A percentile compares a stretch with the other conserved stretches of the same genome.
These are phyloP conservation scores for Tylopilus sp. DNA, from an alignment of 768 basidiomycete species.

Conservation along the genomic window DNA sequence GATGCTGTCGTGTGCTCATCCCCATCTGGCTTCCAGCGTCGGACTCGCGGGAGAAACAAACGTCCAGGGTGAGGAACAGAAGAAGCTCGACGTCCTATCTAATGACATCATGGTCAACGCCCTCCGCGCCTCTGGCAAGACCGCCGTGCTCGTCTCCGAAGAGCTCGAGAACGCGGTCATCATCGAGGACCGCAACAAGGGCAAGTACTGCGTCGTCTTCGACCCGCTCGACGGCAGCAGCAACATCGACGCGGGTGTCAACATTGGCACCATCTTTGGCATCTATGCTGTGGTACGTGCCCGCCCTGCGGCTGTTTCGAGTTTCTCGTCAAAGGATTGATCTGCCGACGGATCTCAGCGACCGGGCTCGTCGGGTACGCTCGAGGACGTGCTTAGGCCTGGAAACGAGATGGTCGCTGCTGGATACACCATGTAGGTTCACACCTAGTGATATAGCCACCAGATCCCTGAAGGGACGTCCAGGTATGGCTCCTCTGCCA, in stretches of 20 bases:
- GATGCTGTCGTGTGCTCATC: not conserved
- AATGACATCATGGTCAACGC: slow-evolving; percentile 99
- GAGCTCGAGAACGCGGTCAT: slow-evolving; percentile 92
- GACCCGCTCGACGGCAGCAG: slow-evolving; percentile 95
- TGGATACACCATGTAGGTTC: slow-evolving; percentile 90
- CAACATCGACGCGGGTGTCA: slow-evolving; percentile 98
- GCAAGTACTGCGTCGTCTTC: slow-evolving; percentile 96
- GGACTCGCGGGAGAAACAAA: slow-evolving; percentile 96
- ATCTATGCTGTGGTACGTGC: slow-evolving; percentile 83
- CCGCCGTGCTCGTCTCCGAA: slow-evolving; percentile 94
- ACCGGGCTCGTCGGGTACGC: slow-evolving; percentile 71
- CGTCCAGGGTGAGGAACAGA: slow-evolving; percentile 98
- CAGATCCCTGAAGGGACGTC: slow-evolving; percentile 8
- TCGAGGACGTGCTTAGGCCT: slow-evolving; percentile 88
- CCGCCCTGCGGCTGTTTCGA: too few species aligned
- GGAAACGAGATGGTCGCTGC: slow-evolving; percentile 97
- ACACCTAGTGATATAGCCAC: not conserved
- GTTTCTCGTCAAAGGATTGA: not conserved
- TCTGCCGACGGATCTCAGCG: slow-evolving; percentile 39
- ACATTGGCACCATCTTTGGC: slow-evolving; percentile 97
- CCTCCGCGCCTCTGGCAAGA: slow-evolving; percentile 93
- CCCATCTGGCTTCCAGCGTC: slow-evolving; percentile 51
- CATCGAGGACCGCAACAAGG: slow-evolving; percentile 75
- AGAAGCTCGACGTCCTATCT: slow-evolving; percentile 96
- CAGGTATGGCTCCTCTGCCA: slow-evolving; percentile 93